Conservation (phyloP, 176 grass and related monocot genomes). For the Areca catechu region DNA sequence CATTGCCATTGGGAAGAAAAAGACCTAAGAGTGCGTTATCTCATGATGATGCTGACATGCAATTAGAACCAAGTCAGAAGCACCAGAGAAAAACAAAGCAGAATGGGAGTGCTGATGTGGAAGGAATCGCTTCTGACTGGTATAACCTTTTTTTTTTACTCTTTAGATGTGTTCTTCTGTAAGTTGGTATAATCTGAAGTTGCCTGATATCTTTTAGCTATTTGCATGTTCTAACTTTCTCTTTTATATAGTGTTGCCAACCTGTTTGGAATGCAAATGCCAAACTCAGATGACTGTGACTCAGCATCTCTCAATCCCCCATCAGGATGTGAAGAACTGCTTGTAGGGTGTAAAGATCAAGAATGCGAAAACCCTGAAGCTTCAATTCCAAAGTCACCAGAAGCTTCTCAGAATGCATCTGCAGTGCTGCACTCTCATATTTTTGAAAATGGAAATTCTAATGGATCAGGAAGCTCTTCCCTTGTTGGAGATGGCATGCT, state of each 20-base stretch:
- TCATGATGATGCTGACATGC: constrained; percentile 29
- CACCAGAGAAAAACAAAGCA: constrained; percentile 21
- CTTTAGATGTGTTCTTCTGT: background rate
- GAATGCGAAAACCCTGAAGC: constrained; percentile 9
- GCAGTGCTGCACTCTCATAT: background rate
- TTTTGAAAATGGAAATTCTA: too few relatives aligned
- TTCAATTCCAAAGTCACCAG: background rate
- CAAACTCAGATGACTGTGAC: constrained; percentile 23
- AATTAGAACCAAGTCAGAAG: constrained; percentile 35
- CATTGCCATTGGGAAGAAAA: constrained; percentile 27
- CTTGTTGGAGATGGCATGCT: constrained; percentile 7
- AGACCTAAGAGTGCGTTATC: constrained; percentile 25
- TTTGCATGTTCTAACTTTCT: background rate
- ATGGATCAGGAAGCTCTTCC: background rate
- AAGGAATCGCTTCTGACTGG: constrained; percentile 26
- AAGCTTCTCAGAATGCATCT: background rate
- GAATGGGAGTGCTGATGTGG: constrained; percentile 12
- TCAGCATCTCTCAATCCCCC: constrained; percentile 16
- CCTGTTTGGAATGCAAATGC: constrained; percentile 21
- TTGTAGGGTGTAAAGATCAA: constrained; percentile 10
- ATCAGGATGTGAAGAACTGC: background rate
- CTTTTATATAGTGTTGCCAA: background rate
- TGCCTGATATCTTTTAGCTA: constrained; percentile 2
- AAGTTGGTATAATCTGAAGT: constrained; percentile 9
- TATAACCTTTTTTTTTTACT: constrained; percentile 11